Percentiles rank a stretch among this genome's conserved stretches.
phyloP scores from a whole-genome alignment of 164 flowering plant genomes.

The Dillenia turbinata region DNA sequence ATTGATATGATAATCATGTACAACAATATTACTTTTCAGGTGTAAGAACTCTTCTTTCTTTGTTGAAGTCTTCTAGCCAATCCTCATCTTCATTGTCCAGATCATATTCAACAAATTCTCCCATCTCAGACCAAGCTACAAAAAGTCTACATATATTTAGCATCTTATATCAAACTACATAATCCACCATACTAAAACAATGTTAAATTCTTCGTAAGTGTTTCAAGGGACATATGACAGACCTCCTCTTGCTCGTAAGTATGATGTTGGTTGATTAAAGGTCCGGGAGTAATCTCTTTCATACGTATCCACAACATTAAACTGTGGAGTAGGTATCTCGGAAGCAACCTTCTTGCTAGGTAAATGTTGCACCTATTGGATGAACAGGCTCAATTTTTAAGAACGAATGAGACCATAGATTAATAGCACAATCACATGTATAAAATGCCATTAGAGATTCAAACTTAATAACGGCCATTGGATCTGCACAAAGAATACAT shows the following conservation, averaged over 20 bases:
- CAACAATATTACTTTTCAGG: slow-evolving; percentile 61
- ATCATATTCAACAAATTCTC: slow-evolving; percentile 98
- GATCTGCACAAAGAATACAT: no score
- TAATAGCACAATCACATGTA: not conserved
- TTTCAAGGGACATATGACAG: slow-evolving; percentile 2
- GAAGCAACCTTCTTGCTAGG: slow-evolving; percentile 62
- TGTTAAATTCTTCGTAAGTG: no score
- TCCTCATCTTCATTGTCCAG: slow-evolving; percentile 97
- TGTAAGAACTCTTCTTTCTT: slow-evolving; percentile 50
- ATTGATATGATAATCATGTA: no score
- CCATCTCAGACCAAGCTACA: slow-evolving; percentile 90
- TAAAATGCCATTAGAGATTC: no score
- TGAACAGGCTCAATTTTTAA: not conserved
- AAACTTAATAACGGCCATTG: no score
- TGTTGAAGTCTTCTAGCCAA: slow-evolving; percentile 79
- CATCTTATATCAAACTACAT: no score
- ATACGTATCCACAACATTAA: slow-evolving; percentile 85
- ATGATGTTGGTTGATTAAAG: slow-evolving; percentile 77
- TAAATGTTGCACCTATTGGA: slow-evolving; percentile 43
- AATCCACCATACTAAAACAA: no score
- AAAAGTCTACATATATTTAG: slow-evolving; percentile 1
- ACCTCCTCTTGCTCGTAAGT: slow-evolving; percentile 97
- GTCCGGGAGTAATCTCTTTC: slow-evolving; percentile 88
- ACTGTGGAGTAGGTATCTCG: slow-evolving; percentile 95
- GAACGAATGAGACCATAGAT: not conserved